Percentiles rank a stretch among this genome's conserved stretches.
phyloP scores from a whole-genome alignment of 176 grass and related monocot genomes.

The Otatea glauca region DNA sequence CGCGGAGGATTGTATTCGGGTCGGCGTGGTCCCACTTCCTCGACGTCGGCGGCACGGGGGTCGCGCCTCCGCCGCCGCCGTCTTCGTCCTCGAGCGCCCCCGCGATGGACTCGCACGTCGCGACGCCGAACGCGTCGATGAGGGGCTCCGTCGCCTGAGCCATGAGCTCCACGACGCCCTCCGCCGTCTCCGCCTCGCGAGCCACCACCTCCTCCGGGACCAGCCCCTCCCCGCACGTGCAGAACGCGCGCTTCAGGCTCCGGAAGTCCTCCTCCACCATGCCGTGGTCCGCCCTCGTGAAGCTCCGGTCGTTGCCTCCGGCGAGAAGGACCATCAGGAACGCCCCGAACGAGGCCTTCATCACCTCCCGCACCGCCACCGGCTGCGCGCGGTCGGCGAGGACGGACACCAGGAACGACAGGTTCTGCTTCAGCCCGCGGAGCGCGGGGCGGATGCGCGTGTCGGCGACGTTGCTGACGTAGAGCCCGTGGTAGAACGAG shows the following conservation, averaged over 20 bases:
- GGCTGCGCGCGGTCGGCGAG: slow-evolving; percentile 69
- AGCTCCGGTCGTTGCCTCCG: slow-evolving; percentile 67
- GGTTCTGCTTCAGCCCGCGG: slow-evolving; percentile 74
- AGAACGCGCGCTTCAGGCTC: slow-evolving; percentile 81
- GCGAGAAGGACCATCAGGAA: slow-evolving; percentile 85
- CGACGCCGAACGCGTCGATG: slow-evolving; percentile 62
- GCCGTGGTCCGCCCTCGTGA: slow-evolving; percentile 56
- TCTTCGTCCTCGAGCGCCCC: slow-evolving; percentile 33
- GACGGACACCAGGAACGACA: slow-evolving; percentile 65
- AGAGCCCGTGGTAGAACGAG: slow-evolving; percentile 63
- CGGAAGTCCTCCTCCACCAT: slow-evolving; percentile 71
- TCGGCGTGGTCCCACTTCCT: slow-evolving; percentile 70
- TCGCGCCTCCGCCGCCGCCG: not conserved
- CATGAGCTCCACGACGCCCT: slow-evolving; percentile 80
- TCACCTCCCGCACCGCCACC: slow-evolving; percentile 63
- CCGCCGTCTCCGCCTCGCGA: slow-evolving; percentile 49
- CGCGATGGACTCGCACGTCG: slow-evolving; percentile 63
- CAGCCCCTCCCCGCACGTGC: slow-evolving; percentile 67
- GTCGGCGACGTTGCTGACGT: slow-evolving; percentile 49
- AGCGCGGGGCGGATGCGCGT: slow-evolving; percentile 62
- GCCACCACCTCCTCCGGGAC: slow-evolving; percentile 68
- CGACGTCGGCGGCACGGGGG: slow-evolving; percentile 70
- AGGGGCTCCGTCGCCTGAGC: slow-evolving; percentile 58
- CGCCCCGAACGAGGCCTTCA: slow-evolving; percentile 67
- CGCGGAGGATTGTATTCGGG: slow-evolving; percentile 77